A percentile compares a stretch with the other conserved stretches of the same genome.
These are phyloP conservation scores for Betula pendula DNA, from an alignment of 306 rosid genomes.

Conservation along the genomic window DNA sequence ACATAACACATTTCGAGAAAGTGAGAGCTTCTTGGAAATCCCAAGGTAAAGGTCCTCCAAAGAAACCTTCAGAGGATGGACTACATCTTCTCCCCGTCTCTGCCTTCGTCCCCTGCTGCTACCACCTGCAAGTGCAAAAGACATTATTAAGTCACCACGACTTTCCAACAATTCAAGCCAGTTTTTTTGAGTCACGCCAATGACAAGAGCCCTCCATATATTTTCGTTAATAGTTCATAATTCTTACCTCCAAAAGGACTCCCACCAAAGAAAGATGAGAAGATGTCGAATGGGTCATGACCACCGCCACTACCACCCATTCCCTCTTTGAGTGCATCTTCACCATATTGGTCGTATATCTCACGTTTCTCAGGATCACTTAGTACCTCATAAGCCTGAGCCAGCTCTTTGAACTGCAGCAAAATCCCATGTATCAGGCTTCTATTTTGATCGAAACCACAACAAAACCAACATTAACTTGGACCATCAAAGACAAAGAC, in stretches of 20 bases:
- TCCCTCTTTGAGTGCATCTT: conserved; percentile 91
- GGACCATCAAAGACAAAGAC: background rate
- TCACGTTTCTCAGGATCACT: conserved; percentile 91
- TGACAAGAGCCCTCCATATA: background rate
- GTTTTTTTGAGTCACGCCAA: background rate
- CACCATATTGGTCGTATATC: conserved; percentile 84
- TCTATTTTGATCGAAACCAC: background rate
- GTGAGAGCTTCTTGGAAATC: conserved; percentile 73
- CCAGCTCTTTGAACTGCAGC: conserved; percentile 76
- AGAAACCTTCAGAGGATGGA: conserved; percentile 75
- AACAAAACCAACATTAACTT: background rate
- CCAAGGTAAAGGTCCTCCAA: conserved; percentile 79
- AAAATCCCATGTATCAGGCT: background rate
- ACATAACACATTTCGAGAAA: conserved; percentile 69
- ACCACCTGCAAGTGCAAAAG: conserved; percentile 45
- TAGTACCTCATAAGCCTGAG: conserved; percentile 83
- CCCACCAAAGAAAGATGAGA: conserved; percentile 72
- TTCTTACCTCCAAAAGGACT: conserved; percentile 52
- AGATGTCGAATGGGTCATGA: conserved; percentile 83
- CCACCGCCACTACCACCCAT: conserved; percentile 66
- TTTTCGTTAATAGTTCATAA: background rate
- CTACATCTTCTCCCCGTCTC: conserved; percentile 79
- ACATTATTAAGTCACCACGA: background rate
- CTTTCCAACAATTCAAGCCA: background rate
- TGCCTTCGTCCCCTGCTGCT: conserved; percentile 74